Conservation (phyloP, 768 basidiomycete species). For the Nidula microcarpa region DNA sequence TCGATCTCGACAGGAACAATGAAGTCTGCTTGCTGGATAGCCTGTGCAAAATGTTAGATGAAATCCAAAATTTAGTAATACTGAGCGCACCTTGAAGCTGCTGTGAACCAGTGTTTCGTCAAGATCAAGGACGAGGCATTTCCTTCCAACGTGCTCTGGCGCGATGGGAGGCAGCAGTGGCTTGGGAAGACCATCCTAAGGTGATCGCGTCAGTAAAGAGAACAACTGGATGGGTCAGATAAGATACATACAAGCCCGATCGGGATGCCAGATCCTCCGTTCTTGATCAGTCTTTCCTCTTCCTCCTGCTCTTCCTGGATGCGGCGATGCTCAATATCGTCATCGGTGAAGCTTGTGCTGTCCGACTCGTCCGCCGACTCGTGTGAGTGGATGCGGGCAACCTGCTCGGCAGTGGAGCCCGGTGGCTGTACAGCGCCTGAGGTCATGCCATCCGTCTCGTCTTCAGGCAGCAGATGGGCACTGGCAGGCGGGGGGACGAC, state of each 20-base stretch:
- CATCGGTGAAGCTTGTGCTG: constrained; percentile 63
- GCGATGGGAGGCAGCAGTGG: constrained; percentile 85
- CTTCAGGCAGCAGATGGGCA: constrained; percentile 30
- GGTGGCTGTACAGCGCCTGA: constrained; percentile 92
- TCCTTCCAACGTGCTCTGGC: constrained; percentile 82
- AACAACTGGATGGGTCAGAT: neutral
- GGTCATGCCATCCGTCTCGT: constrained; percentile 84
- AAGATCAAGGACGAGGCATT: constrained; percentile 94
- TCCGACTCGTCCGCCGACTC: constrained; percentile 53
- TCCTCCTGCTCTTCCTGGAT: constrained; percentile 77
- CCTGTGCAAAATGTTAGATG: constrained; percentile 38
- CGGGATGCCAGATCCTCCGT: constrained; percentile 93
- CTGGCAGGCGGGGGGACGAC: constrained; percentile 36
- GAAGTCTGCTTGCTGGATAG: constrained; percentile 91
- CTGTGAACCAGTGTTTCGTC: constrained; percentile 97
- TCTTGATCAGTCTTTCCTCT: constrained; percentile 84
- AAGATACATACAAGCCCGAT: constrained; percentile 77
- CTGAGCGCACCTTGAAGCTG: constrained; percentile 82
- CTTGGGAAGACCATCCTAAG: constrained; percentile 79
- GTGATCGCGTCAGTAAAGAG: neutral
- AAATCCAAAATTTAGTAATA: neutral
- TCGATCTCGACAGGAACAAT: constrained; percentile 99
- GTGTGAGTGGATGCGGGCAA: constrained; percentile 35
- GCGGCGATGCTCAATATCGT: constrained; percentile 49
- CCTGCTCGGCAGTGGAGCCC: constrained; percentile 65